Evolutionary conservation across 164 flowering plant species (phyloP).

Genomic region (Sextonia rubra): DNA sequence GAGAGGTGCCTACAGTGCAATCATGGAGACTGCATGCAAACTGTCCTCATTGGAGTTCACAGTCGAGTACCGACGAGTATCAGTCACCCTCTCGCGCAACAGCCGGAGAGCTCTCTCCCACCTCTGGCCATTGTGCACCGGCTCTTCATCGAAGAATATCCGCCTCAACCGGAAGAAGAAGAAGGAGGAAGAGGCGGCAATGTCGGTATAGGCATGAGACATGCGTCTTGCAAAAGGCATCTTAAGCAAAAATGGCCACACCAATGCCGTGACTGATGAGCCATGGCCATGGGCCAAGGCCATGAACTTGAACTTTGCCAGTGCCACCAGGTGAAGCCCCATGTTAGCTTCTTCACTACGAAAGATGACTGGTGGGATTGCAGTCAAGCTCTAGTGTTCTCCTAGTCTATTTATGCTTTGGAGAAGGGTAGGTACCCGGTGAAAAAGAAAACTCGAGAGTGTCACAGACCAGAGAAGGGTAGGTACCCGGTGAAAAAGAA

Average conservation of each 20-base stretch:
- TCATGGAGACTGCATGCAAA: constrained; percentile 11
- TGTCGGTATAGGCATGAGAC: background rate
- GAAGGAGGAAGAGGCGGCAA: constrained; percentile 2
- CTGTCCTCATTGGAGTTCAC: constrained; percentile 8
- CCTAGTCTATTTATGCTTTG: too few relatives aligned
- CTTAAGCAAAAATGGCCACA: constrained; percentile 13
- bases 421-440: background rate
- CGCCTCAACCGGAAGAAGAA: constrained; percentile 13
- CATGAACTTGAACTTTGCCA: constrained; percentile 15
- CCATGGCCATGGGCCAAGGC: constrained; percentile 3
- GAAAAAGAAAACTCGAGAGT: background rate
- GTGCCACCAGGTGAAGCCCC: constrained; percentile 11
- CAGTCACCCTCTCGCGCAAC: constrained; percentile 10
- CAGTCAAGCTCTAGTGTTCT: too few relatives aligned
- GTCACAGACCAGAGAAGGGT: too few relatives aligned
- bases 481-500: background rate
- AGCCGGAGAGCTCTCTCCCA: constrained; percentile 20
- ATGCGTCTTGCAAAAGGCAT: constrained; percentile 8
- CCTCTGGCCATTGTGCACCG: constrained; percentile 1
- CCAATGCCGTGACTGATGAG: background rate
- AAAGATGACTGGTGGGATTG: too few relatives aligned
- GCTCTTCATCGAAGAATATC: constrained; percentile 7
- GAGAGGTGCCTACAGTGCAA: constrained; percentile 14
- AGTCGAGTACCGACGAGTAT: background rate
- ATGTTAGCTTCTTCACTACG: background rate